Evolutionary conservation across 768 basidiomycete species (phyloP).

Genomic region (Baorangia bicolor): DNA sequence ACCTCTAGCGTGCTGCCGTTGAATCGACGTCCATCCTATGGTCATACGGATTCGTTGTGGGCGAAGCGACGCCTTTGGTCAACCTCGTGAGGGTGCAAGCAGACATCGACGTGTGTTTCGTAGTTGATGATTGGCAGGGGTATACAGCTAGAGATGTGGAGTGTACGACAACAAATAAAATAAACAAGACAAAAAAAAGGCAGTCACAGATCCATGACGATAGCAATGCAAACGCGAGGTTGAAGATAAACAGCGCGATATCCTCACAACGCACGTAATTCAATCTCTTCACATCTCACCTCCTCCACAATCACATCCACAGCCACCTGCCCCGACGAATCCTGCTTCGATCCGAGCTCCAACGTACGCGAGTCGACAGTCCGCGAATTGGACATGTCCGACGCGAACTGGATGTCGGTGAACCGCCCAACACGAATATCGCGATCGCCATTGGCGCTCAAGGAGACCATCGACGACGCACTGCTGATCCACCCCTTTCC

Average conservation of each 20-base stretch:
- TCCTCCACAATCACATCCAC: too few species aligned
- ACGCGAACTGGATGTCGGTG: conserved; percentile 26
- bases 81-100: too few species aligned
- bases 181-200: neutral
- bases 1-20: too few species aligned
- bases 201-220: neutral
- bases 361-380: neutral
- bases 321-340: neutral
- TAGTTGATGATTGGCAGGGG: neutral
- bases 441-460: neutral
- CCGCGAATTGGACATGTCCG: conserved; percentile 7
- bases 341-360: conserved; percentile 8
- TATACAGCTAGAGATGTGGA: neutral
- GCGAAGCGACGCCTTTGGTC: too few species aligned
- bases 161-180: neutral
- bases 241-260: too few species aligned
- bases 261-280: too few species aligned
- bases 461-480: neutral
- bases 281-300: too few species aligned
- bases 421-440: conserved; percentile 16
- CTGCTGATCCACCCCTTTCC: conserved; percentile 38
- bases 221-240: neutral
- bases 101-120: too few species aligned
- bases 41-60: too few species aligned
- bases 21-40: too few species aligned